phyloP scores from a whole-genome alignment of 2,329 filamentous ascomycete genomes.

The Myriosclerotinia curreyana region DNA sequence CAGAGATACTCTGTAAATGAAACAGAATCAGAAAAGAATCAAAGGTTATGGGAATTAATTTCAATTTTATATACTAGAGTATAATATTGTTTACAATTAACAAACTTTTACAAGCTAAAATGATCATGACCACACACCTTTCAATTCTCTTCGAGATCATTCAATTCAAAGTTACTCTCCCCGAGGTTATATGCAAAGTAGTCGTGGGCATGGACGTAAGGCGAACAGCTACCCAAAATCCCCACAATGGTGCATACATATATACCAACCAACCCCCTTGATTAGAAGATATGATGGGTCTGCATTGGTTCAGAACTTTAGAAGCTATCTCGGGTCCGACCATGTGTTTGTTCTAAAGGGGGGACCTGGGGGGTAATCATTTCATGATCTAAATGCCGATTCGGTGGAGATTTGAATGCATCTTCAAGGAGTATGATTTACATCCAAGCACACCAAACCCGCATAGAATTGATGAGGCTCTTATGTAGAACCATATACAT shows the following conservation, averaged over 20 bases:
- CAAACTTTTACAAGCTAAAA: background rate
- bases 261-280: constrained; percentile 14
- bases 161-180: background rate
- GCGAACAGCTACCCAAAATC: constrained; percentile 8
- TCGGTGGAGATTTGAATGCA: background rate
- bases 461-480: background rate
- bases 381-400: background rate
- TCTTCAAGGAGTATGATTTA: background rate
- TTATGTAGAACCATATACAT: background rate
- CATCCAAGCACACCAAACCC: background rate
- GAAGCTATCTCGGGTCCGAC: background rate
- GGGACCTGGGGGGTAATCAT: no score
- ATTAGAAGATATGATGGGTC: constrained; percentile 10
- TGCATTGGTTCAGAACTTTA: background rate
- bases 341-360: background rate
- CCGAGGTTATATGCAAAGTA: constrained; percentile 21
- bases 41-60: no score
- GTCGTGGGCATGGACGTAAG: constrained; percentile 19
- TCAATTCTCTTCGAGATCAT: background rate
- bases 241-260: constrained; percentile 6
- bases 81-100: no score
- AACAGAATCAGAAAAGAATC: no score
- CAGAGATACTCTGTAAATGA: no score
- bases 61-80: no score
- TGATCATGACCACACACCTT: background rate